Conservation (phyloP, 2,329 filamentous ascomycete genomes). For the Whalleya microplaca region DNA sequence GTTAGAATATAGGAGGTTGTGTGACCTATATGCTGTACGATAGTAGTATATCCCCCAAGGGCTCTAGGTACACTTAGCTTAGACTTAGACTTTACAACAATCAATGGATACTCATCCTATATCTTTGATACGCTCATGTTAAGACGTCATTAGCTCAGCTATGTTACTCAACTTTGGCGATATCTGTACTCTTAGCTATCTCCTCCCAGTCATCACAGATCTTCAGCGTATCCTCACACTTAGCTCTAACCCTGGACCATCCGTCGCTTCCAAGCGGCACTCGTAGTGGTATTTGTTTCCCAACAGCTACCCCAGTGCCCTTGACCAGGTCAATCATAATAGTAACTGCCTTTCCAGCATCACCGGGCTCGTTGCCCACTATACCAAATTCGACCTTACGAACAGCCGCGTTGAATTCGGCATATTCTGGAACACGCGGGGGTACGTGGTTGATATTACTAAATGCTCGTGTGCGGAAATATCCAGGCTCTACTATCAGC, state of each 20-base stretch:
- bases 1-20: too few species aligned
- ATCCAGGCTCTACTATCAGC: constrained; percentile 46
- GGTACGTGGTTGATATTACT: constrained; percentile 38
- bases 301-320: constrained; percentile 47
- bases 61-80: too few species aligned
- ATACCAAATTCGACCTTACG: constrained; percentile 33
- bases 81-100: too few species aligned
- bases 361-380: constrained; percentile 31
- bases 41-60: too few species aligned
- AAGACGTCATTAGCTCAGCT: too few species aligned
- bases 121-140: too few species aligned
- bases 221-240: constrained; percentile 53
- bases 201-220: constrained; percentile 54
- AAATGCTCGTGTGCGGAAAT: constrained; percentile 48
- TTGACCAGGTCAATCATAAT: constrained; percentile 31
- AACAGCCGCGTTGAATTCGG: constrained; percentile 38
- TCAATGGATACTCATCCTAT: too few species aligned
- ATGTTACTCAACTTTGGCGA: too few species aligned
- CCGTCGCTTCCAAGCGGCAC: constrained; percentile 58
- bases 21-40: too few species aligned
- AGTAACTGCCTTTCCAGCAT: constrained; percentile 29
- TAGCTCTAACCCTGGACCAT: constrained; percentile 50
- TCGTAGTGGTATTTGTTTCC: constrained; percentile 46
- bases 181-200: constrained; percentile 52
- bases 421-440: constrained; percentile 32